These are phyloP conservation scores for Hyphopichia buzzinii DNA, from an alignment of 1,139 yeast genomes.

Conservation along the genomic window DNA sequence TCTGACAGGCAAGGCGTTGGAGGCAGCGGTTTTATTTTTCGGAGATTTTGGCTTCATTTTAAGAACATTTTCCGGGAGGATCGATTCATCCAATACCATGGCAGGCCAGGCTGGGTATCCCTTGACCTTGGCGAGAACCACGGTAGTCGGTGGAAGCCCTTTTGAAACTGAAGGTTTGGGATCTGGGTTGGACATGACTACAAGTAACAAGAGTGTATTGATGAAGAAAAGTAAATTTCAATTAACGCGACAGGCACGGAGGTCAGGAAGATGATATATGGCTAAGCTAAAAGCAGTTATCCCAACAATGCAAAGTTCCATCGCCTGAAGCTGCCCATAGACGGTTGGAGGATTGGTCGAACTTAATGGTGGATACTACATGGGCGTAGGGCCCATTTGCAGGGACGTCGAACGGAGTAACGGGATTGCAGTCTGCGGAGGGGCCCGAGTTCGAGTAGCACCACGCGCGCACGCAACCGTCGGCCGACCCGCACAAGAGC, in stretches of 20 bases:
- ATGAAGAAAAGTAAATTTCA: background rate
- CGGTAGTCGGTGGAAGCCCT: constrained; percentile 22
- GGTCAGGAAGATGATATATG: no score
- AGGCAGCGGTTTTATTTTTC: constrained; percentile 16
- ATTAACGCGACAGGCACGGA: no score
- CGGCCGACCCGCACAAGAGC: background rate
- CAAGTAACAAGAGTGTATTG: background rate
- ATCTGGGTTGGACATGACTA: background rate
- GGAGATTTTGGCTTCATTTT: constrained; percentile 46
- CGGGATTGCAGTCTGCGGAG: background rate
- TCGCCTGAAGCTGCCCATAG: constrained; percentile 19
- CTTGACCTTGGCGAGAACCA: constrained; percentile 71
- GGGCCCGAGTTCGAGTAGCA: background rate
- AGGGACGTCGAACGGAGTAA: background rate
- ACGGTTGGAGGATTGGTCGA: constrained; percentile 12
- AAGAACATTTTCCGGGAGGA: constrained; percentile 54
- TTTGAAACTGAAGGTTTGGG: background rate
- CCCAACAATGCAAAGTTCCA: background rate
- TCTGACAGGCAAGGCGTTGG: constrained; percentile 44
- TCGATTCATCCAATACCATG: constrained; percentile 59
- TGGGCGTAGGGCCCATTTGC: background rate
- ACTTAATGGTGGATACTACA: constrained; percentile 12
- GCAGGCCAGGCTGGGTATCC: constrained; percentile 87
- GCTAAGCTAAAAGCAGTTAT: background rate
- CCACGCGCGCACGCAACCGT: background rate